A percentile compares a stretch with the other conserved stretches of the same genome.
These are phyloP conservation scores for Cyberlindnera maclurae DNA, from an alignment of 805 yeast species.

Conservation along the genomic window DNA sequence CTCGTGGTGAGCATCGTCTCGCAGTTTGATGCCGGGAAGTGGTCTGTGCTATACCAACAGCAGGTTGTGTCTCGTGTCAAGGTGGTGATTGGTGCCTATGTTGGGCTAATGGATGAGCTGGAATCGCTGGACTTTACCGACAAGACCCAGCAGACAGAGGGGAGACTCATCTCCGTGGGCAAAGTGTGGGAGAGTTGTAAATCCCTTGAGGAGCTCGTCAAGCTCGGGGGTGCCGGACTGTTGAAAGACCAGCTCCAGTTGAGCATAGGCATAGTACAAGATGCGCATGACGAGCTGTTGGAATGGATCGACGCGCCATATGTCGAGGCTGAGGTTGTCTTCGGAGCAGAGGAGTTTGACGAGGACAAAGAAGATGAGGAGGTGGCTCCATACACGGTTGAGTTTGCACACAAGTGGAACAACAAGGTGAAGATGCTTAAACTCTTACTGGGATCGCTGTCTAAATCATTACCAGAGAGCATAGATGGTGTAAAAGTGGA, in stretches of 20 bases:
- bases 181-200: slow-evolving; percentile 69
- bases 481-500: slow-evolving; percentile 39
- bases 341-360: slow-evolving; percentile 27
- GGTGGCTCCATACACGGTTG: slow-evolving; percentile 30
- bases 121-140: slow-evolving; percentile 15
- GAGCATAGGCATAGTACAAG: slow-evolving; percentile 42
- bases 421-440: slow-evolving; percentile 49
- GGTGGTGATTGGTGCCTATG: slow-evolving; percentile 14
- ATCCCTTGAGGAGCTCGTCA: slow-evolving; percentile 31
- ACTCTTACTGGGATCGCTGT: slow-evolving; percentile 49
- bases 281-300: slow-evolving; percentile 58
- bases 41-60: slow-evolving; percentile 26
- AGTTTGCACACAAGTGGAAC: slow-evolving; percentile 42
- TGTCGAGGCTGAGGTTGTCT: slow-evolving; percentile 40
- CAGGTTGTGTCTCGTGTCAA: slow-evolving; percentile 16
- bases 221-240: slow-evolving; percentile 47
- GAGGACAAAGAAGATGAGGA: slow-evolving; percentile 17
- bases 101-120: slow-evolving; percentile 19
- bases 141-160: slow-evolving; percentile 19
- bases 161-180: slow-evolving; percentile 54
- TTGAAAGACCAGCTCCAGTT: slow-evolving; percentile 40
- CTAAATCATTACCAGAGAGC: slow-evolving; percentile 46
- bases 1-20: slow-evolving; percentile 39
- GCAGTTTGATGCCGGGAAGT: slow-evolving; percentile 28
- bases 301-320: slow-evolving; percentile 66